Percentiles rank a stretch among this genome's conserved stretches.
Evolutionary conservation across 805 yeast genomes (phyloP).

Genomic region (Starmerella floricola): DNA sequence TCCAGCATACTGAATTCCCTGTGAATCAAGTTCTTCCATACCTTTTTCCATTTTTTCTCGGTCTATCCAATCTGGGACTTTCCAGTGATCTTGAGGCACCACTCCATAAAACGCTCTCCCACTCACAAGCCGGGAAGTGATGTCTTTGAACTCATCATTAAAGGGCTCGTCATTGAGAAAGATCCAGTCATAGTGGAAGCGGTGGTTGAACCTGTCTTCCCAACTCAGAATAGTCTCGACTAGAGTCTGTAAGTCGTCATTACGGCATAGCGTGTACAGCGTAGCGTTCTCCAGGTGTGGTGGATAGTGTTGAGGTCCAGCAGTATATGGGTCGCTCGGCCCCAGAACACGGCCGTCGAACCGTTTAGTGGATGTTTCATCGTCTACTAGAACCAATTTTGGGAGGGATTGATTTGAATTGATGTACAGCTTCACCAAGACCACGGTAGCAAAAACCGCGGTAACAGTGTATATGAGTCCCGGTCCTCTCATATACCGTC

Average conservation of each 20-base stretch:
- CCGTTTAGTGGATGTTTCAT: no score
- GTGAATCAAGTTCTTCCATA: slow-evolving; percentile 69
- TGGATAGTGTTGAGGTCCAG: neutral
- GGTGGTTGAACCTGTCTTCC: slow-evolving; percentile 83
- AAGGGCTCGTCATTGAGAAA: slow-evolving; percentile 79
- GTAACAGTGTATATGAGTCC: no score
- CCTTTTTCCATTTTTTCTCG: slow-evolving; percentile 40
- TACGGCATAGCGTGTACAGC: slow-evolving; percentile 70
- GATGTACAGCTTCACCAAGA: no score
- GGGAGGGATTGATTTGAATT: no score
- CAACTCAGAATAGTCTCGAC: slow-evolving; percentile 55
- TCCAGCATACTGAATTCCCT: slow-evolving; percentile 71
- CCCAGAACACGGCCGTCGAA: no score
- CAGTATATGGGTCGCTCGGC: neutral
- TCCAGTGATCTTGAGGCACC: slow-evolving; percentile 53
- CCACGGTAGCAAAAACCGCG: no score
- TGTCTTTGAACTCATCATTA: slow-evolving; percentile 45
- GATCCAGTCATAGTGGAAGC: slow-evolving; percentile 89
- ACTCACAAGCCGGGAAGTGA: slow-evolving; percentile 42
- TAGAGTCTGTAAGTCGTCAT: slow-evolving; percentile 69
- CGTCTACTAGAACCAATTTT: no score
- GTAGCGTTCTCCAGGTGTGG: slow-evolving; percentile 57
- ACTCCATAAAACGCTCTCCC: slow-evolving; percentile 62
- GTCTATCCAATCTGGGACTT: slow-evolving; percentile 44
- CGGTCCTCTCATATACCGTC: no score